Base-by-base conservation (phyloP, 225 moss, liverwort and hornwort species). In the Sphagnum contortum region DNA sequence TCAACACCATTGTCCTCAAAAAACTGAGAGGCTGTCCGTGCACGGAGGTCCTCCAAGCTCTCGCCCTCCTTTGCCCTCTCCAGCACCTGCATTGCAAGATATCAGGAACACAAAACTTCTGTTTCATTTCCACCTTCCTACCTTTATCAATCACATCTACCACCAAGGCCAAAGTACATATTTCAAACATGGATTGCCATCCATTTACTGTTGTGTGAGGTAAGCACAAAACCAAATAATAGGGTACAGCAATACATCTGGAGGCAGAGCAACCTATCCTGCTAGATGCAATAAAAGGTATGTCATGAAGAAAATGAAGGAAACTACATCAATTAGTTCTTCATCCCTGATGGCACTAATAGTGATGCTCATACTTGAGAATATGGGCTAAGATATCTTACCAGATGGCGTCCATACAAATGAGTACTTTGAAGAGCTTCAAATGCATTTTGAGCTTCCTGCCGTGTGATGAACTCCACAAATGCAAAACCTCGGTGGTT, bases 401-500 rank as follows among this genome's bases (percentile, higher is more conserved):
- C 98, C 93, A 93, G 70, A 68, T 98, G 91, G 62, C 93, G 89
- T 55, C 98, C 93, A 72, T 98, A 93, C 64, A 98, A 84, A 81
- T 98, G 96, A 59, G 98, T 98, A 60, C 74, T 93, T 71, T 88
- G 89, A 60, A 98, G 85, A 63, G 91, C 93, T 76, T 88, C 84
- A 60, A 87, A 93, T 6, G 98, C 93, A 76, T 93, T 93, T 5
- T 88, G 82, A 56, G 93, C 86, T 80, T 93, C 98, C 74, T 93
- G 91, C 59, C 76, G 88, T 13, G 98, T 98, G 72, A 93, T 69
- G 62, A 93, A 98, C 74, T 98, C 98, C 68, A 98, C 93, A 83
- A 98, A 98, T 57, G 98, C 93, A 74, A 93, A 98, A 59, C 93
- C 93, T 44, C 93, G 82, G 72, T 98, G 98, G 68, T 89, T 82